phyloP scores from a whole-genome alignment of 208 protist species.

The Acanthamoeba comandoni region DNA sequence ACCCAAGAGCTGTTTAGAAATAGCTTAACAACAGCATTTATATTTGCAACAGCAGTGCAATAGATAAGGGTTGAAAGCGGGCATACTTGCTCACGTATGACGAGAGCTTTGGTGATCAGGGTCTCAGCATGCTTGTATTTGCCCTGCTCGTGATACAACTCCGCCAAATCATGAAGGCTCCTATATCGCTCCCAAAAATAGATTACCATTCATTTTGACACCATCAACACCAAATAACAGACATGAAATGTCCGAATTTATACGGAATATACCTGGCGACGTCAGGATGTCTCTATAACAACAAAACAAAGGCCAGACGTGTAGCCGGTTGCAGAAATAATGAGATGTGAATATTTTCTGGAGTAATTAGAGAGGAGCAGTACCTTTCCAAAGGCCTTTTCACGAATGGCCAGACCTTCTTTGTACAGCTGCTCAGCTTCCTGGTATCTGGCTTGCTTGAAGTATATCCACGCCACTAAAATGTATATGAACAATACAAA shows the following conservation, averaged over 20 bases:
- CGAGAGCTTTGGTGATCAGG: slow-evolving; percentile 58
- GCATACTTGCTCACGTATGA: slow-evolving; percentile 62
- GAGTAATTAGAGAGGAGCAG: background rate
- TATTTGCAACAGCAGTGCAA: background rate
- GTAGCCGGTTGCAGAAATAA: no score
- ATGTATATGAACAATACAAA: background rate
- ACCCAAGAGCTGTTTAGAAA: slow-evolving; percentile 38
- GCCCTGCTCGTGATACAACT: slow-evolving; percentile 75
- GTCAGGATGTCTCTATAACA: slow-evolving; percentile 29
- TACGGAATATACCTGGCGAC: background rate
- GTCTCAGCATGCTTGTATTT: slow-evolving; percentile 70
- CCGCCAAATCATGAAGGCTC: slow-evolving; percentile 70
- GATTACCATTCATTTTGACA: no score
- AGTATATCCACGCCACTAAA: slow-evolving; percentile 71
- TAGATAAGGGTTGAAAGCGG: background rate
- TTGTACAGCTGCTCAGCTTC: slow-evolving; percentile 70
- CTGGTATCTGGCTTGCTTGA: slow-evolving; percentile 64
- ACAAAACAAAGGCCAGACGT: background rate
- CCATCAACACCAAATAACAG: background rate
- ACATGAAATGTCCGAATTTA: background rate
- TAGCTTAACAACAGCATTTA: background rate
- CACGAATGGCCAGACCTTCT: slow-evolving; percentile 46
- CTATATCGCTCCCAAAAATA: background rate
- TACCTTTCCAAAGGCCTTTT: slow-evolving; percentile 74
- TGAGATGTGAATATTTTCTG: no score